Conservation (phyloP, 805 yeast species). For the Candida oleophila region DNA sequence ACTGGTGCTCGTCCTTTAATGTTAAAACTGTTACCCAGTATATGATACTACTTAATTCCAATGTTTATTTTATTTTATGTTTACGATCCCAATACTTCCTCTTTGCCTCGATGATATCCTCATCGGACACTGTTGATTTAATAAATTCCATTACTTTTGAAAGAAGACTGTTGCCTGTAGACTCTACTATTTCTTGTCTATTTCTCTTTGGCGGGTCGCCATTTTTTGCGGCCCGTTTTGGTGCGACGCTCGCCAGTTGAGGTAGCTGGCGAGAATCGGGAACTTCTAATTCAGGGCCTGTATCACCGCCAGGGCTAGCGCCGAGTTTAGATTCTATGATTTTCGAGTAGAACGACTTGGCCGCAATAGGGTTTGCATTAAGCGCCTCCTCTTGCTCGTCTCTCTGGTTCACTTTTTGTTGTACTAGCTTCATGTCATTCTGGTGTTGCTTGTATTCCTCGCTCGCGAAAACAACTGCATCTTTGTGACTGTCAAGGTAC, state of each 20-base stretch:
- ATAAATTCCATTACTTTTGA: constrained; percentile 8
- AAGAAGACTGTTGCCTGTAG: not conserved
- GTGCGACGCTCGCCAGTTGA: not conserved
- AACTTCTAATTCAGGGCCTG: not conserved
- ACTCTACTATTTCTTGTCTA: not conserved
- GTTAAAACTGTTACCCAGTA: not conserved
- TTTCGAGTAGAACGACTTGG: constrained; percentile 3
- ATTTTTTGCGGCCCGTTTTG: not conserved
- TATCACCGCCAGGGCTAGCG: not conserved
- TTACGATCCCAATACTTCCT: constrained; percentile 11
- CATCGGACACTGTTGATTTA: constrained; percentile 12
- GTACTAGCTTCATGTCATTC: not conserved
- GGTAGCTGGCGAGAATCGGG: too few relatives aligned
- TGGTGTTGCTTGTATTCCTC: constrained; percentile 41
- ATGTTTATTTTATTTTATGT: not conserved
- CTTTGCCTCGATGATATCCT: constrained; percentile 13
- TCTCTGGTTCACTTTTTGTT: not conserved
- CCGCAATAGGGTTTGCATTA: not conserved
- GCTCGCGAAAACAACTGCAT: constrained; percentile 48
- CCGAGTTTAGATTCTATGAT: not conserved
- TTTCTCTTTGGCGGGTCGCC: not conserved
- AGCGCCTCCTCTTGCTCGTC: constrained; percentile 1
- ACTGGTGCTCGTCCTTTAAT: too few relatives aligned
- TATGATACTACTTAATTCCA: not conserved
- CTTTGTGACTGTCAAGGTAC: constrained; percentile 38